These are phyloP conservation scores for Tremellales sp. DNA, from an alignment of 1,284 basidiomycete species.

Conservation along the genomic window DNA sequence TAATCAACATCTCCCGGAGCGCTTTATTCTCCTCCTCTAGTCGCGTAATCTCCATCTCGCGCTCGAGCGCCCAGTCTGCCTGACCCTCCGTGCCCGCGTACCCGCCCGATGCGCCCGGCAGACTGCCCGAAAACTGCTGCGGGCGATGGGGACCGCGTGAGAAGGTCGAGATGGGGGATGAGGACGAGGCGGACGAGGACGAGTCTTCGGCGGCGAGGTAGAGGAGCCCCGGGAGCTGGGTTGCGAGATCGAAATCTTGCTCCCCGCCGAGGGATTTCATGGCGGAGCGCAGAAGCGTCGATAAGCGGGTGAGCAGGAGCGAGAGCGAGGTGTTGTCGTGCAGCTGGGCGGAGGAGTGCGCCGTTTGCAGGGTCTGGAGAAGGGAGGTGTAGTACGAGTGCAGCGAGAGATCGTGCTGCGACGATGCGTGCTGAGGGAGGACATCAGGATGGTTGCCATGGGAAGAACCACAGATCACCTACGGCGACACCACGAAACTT, in stretches of 20 bases:
- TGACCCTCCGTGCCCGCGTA: slow-evolving; percentile 47
- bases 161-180: slow-evolving; percentile 11
- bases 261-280: slow-evolving; percentile 69
- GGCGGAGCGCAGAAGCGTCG: slow-evolving; percentile 66
- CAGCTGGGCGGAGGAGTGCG: slow-evolving; percentile 60
- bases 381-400: slow-evolving; percentile 88
- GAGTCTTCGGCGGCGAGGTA: slow-evolving; percentile 5
- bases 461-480: slow-evolving; percentile 39
- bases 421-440: slow-evolving; percentile 70
- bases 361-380: slow-evolving; percentile 67
- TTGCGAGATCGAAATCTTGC: slow-evolving; percentile 41
- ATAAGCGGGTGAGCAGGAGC: slow-evolving; percentile 66
- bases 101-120: slow-evolving; percentile 39
- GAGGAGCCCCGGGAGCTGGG: slow-evolving; percentile 20
- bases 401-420: slow-evolving; percentile 83
- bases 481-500: slow-evolving; percentile 93
- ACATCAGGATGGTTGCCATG: slow-evolving; percentile 1
- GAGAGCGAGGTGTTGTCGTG: slow-evolving; percentile 60
- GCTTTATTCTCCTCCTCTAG: slow-evolving; percentile 75
- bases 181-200: slow-evolving; percentile 6
- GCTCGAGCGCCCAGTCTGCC: slow-evolving; percentile 75
- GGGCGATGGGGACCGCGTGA: slow-evolving; percentile 14
- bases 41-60: slow-evolving; percentile 74
- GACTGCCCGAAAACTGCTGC: slow-evolving; percentile 31
- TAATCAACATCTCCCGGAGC: slow-evolving; percentile 67